These are phyloP conservation scores for Fusarium udum DNA, from an alignment of 2,329 filamentous ascomycete genomes.

Conservation along the genomic window DNA sequence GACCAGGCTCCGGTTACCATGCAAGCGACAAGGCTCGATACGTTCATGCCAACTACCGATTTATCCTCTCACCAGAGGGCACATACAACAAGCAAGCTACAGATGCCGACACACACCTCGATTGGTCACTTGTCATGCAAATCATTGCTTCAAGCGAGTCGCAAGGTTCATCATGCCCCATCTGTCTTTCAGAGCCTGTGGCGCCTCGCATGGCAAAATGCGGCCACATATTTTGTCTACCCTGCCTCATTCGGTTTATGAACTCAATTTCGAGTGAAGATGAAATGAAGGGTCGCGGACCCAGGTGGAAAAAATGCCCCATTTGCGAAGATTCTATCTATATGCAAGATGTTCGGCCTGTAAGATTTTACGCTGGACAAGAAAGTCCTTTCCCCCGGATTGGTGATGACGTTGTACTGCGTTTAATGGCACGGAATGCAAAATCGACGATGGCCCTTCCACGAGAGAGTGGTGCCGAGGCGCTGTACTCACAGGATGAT, in stretches of 20 bases:
- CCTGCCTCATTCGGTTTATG: slow-evolving; percentile 96
- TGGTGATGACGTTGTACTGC: slow-evolving; percentile 88
- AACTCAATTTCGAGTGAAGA: slow-evolving; percentile 79
- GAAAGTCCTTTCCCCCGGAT: slow-evolving; percentile 82
- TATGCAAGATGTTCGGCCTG: slow-evolving; percentile 86
- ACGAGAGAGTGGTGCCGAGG: slow-evolving; percentile 77
- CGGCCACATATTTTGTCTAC: slow-evolving; percentile 95
- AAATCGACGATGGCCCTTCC: slow-evolving; percentile 89
- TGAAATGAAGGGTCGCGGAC: slow-evolving; percentile 73
- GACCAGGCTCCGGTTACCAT: slow-evolving; percentile 88
- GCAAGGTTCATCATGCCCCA: slow-evolving; percentile 89
- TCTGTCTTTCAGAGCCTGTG: slow-evolving; percentile 91
- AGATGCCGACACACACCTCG: slow-evolving; percentile 88
- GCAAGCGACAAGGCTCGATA: slow-evolving; percentile 89
- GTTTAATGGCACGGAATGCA: slow-evolving; percentile 82
- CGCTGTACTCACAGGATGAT: slow-evolving; percentile 74
- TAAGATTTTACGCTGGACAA: slow-evolving; percentile 90
- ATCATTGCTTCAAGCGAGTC: slow-evolving; percentile 90
- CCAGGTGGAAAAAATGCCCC: slow-evolving; percentile 92
- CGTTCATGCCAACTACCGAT: slow-evolving; percentile 96
- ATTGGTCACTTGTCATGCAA: slow-evolving; percentile 92
- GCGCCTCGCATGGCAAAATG: slow-evolving; percentile 97
- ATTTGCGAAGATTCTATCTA: slow-evolving; percentile 96
- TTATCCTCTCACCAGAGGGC: slow-evolving; percentile 86
- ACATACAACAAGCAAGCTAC: slow-evolving; percentile 82